Base-by-base conservation (phyloP, 2,329 filamentous ascomycete species). In the Aspergillus udagawae region DNA sequence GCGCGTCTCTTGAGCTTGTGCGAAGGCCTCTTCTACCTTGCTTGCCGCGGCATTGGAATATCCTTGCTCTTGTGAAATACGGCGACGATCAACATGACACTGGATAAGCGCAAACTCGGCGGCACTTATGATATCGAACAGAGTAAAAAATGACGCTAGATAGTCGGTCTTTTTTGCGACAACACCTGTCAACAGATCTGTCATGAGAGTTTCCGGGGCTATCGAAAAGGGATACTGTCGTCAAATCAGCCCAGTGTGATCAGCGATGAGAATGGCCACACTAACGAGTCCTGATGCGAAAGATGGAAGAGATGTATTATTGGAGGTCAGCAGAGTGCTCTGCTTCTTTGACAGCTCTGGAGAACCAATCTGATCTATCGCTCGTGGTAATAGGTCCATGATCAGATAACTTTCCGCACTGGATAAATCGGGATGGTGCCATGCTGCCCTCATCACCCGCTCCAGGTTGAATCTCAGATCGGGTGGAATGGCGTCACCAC, bases 111-210 rank as follows among this genome's bases (percentile, higher is more conserved):
- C 70, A 42, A 64, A 69, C 56, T 74, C 72, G 6, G 67, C 63
- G 1, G 71, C 70, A 69, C 71, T 73, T 38, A 72, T 51, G 32
- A 67, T 67, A 53, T 74, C 72, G 47, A 67, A 71, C 7, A 74
- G 52, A 8, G 69, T 64, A 60, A 65, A 71, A 54, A 73, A 73
- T 8, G 71, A 65, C 49, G 65, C 59, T 32, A 71, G 58, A 58
- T 70, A 71, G 32, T 73, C 69, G 9, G 54, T 50, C 50, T 63
- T 58, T 6, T 56, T 59, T 32, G 54, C 53, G 38, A 64, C 55
- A 8, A 66, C 44, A 3, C 53, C 57, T 3, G 60, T 63, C 38
- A 66, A 54, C 17, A 65, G 58, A 27, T 66, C 64, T 9, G 63
- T 61, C 8, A 63, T 57, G 9, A 62, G 60, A 2, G 61, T 63